These are phyloP conservation scores for Mucor velutinosus DNA, from an alignment of 371 early-diverging fungal genomes.

Conservation along the genomic window DNA sequence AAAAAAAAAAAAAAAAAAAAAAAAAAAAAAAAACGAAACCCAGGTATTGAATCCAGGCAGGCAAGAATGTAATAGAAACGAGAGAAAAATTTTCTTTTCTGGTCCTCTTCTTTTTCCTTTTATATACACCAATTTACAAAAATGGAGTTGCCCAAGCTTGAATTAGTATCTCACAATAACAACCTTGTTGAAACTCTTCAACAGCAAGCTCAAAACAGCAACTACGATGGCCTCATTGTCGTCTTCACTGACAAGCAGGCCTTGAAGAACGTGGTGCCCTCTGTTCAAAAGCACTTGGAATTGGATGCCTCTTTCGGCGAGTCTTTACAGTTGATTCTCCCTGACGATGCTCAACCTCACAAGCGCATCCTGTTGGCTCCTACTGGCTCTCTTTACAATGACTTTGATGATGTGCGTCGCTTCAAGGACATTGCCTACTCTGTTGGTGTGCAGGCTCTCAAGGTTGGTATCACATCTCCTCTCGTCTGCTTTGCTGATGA, in stretches of 20 bases:
- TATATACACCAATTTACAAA: neutral
- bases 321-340: conserved; percentile 37
- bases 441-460: conserved; percentile 67
- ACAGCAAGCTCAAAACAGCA: neutral
- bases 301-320: conserved; percentile 47
- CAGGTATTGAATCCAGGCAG: neutral
- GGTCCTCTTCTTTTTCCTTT: neutral
- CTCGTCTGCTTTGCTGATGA: conserved; percentile 63
- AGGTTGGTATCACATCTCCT: conserved; percentile 64
- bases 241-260: conserved; percentile 41
- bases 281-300: conserved; percentile 28
- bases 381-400: conserved; percentile 69
- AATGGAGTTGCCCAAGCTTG: conserved; percentile 21
- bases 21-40: neutral
- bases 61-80: neutral
- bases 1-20: neutral
- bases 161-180: neutral
- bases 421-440: conserved; percentile 66
- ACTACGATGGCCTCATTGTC: conserved; percentile 43
- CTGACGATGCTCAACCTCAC: conserved; percentile 46
- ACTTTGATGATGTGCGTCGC: conserved; percentile 85
- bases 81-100: conserved; percentile 8
- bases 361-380: conserved; percentile 73
- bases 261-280: conserved; percentile 26
- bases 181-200: neutral